Percentiles rank a stretch among this genome's conserved stretches.
These are phyloP conservation scores for Azolla pinnata DNA, from an alignment of 75 land plant species.

Conservation along the genomic window DNA sequence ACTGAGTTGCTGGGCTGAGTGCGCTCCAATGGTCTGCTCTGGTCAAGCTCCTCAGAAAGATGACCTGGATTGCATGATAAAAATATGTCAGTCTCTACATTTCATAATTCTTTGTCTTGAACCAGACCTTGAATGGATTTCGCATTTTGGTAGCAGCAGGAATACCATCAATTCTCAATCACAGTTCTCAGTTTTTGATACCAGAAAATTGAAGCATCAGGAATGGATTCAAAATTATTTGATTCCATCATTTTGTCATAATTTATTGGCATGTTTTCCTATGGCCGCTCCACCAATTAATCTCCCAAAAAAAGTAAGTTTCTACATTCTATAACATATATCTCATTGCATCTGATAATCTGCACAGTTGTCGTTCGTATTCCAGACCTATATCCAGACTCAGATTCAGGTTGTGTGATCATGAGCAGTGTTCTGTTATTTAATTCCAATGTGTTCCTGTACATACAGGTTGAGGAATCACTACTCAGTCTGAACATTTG, in stretches of 20 bases:
- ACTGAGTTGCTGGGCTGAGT: constrained; percentile 33
- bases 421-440: no score
- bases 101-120: constrained; percentile 15
- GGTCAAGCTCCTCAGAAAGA: constrained; percentile 21
- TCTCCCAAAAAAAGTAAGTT: constrained; percentile 17
- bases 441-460: constrained; percentile 2
- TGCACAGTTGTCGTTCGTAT: no score
- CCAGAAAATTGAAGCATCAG: constrained; percentile 1
- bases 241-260: constrained; percentile 12
- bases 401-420: no score
- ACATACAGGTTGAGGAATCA: constrained; percentile 42
- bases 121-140: neutral
- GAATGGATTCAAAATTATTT: constrained; percentile 18
- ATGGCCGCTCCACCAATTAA: constrained; percentile 14
- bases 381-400: no score
- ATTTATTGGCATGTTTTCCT: constrained; percentile 20
- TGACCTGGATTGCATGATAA: constrained; percentile 24
- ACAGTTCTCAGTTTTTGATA: no score
- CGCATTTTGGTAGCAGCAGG: neutral
- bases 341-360: no score
- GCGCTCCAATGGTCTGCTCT: constrained; percentile 23
- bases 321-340: neutral
- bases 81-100: constrained; percentile 14
- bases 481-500: constrained; percentile 40
- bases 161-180: neutral